Conservation (phyloP, 73 alveolate species). For the Paramecium biaurelia region DNA sequence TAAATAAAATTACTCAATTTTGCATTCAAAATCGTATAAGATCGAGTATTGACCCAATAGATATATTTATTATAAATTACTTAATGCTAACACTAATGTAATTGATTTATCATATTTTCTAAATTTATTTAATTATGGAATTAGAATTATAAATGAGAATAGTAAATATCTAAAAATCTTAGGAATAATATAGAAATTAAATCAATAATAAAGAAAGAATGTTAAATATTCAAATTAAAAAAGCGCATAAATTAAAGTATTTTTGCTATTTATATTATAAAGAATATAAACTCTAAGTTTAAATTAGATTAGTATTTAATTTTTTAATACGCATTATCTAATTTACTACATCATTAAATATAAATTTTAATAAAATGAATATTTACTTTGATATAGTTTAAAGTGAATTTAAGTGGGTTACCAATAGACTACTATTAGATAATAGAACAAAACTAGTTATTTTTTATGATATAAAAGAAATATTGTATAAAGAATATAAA, state of each 20-base stretch:
- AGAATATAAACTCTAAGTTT: background rate
- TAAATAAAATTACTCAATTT: too few relatives aligned
- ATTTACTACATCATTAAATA: background rate
- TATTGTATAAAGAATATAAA: background rate
- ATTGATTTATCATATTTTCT: background rate
- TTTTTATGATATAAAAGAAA: too few relatives aligned
- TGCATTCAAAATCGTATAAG: too few relatives aligned
- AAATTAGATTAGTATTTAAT: background rate
- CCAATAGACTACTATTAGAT: constrained; percentile 22
- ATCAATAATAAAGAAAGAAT: background rate
- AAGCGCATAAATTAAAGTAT: background rate
- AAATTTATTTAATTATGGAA: background rate
- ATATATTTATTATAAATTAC: too few relatives aligned
- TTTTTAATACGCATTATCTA: background rate
- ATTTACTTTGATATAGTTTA: background rate
- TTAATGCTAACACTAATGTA: too few relatives aligned
- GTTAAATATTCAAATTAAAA: background rate
- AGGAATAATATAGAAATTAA: background rate
- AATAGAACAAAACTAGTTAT: background rate
- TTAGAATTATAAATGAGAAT: too few relatives aligned
- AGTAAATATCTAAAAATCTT: background rate
- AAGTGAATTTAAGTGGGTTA: background rate
- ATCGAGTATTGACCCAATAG: too few relatives aligned
- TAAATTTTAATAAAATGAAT: background rate
- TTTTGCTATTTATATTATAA: background rate